Percentiles rank a stretch among this genome's conserved stretches.
Conservation (phyloP, 805 yeast genomes). For the Vanderwaltozyma yarrowii region DNA sequence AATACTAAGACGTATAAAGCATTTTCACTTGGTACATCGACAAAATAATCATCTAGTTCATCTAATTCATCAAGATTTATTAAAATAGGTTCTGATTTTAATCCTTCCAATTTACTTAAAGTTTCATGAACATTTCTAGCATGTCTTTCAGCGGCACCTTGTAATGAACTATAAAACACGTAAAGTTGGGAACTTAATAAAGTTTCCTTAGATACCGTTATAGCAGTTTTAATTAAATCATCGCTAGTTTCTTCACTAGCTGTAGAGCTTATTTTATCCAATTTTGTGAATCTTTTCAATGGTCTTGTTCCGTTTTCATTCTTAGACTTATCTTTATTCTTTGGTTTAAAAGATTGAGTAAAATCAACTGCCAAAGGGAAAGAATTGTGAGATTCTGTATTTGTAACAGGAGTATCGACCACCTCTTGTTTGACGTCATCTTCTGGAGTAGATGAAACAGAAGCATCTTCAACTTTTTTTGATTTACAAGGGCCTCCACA, state of each 20-base stretch:
- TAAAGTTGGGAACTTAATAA: constrained; percentile 46
- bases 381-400: too few species aligned
- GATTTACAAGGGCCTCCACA: constrained; percentile 29
- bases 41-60: constrained; percentile 75
- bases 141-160: constrained; percentile 68
- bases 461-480: constrained; percentile 6
- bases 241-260: constrained; percentile 19
- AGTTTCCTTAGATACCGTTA: constrained; percentile 34
- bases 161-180: constrained; percentile 74
- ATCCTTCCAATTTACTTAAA: constrained; percentile 21
- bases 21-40: constrained; percentile 47
- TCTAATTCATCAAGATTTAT: constrained; percentile 71
- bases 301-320: constrained; percentile 9
- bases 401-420: too few species aligned
- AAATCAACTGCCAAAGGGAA: constrained; percentile 30
- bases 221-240: constrained; percentile 23
- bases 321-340: constrained; percentile 16
- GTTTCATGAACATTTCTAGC: constrained; percentile 43
- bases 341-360: constrained; percentile 28
- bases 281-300: constrained; percentile 2
- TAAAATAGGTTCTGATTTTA: constrained; percentile 39
- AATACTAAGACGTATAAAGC: constrained; percentile 61
- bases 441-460: too few species aligned
- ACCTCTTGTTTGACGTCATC: not conserved
- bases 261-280: too few species aligned